Evolutionary conservation across 2,329 filamentous ascomycete genomes (phyloP), one percentile per base, ranked within the genome.

Genomic region (Aspergillus intermedius): DNA sequence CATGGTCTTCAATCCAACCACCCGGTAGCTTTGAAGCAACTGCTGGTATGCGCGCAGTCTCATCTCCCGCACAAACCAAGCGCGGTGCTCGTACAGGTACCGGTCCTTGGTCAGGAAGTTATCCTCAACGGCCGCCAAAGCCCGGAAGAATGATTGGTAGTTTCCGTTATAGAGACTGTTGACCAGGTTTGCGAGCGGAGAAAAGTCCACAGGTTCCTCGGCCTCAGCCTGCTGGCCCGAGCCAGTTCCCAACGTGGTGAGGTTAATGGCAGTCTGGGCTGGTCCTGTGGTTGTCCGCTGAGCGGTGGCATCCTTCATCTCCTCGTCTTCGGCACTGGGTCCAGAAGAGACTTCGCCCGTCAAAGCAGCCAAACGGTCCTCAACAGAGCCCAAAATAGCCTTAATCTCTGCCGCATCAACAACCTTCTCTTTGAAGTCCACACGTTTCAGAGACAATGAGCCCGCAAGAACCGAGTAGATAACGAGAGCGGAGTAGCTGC

Each of bases 31-130:
- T 76, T 97, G 93, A 40, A 98, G 80, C 37, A 98, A 81, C 76
- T 98, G 93, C 71, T 95, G 89, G 75, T 98, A 98, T 32, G 89
- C 91, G 50, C 91, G 85, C 57, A 97, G 81, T 49, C 93, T 85
- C 93, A 98, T 98, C 78, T 98, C 93, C 45, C 93, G 87, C 60
- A 98, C 91, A 69, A 93, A 97, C 91, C 93, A 98, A 64, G 83
- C 84, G 69, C 88, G 88, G 76, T 98, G 93, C 77, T 98, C 93
- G 65, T 90, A 86, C 49, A 98, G 80, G 73, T 97, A 95, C 50
- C 93, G 87, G 67, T 98, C 93, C 67, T 93, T 88, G 58, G 84
- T 90, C 57, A 98, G 78, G 77, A 98, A 98, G 62, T 86, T 84
- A 71, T 94, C 89, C 75, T 98, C 93, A 1, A 97, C 93, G 9